Conservation (phyloP, 495 filamentous ascomycete species). For the Lepidopterella palustris region DNA sequence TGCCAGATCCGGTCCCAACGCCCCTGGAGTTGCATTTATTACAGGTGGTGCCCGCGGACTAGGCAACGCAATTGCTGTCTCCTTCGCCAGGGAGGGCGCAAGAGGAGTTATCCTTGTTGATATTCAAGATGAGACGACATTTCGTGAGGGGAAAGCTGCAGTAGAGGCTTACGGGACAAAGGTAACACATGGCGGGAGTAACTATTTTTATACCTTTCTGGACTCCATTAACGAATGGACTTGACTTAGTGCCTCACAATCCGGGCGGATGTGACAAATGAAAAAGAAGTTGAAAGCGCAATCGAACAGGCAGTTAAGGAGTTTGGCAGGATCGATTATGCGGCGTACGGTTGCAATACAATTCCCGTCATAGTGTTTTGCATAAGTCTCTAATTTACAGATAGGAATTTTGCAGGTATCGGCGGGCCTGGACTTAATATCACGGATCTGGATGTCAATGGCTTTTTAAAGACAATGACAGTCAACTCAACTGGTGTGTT, state of each 20-base stretch:
- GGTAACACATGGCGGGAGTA: not conserved
- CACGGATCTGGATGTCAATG: slow-evolving; percentile 26
- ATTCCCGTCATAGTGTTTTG: too few species aligned
- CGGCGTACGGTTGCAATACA: slow-evolving; percentile 20
- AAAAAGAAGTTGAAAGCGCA: slow-evolving; percentile 28
- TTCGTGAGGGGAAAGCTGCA: slow-evolving; percentile 24
- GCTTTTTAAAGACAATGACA: slow-evolving; percentile 31
- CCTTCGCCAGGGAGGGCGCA: slow-evolving; percentile 30
- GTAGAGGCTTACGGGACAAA: slow-evolving; percentile 20
- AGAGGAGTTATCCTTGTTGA: slow-evolving; percentile 28
- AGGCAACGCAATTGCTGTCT: slow-evolving; percentile 27
- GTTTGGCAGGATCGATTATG: slow-evolving; percentile 31
- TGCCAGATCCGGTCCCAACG: slow-evolving; percentile 21
- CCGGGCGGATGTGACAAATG: slow-evolving; percentile 35
- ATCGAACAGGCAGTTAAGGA: slow-evolving; percentile 27
- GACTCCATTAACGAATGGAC: slow-evolving; percentile 15
- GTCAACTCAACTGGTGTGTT: slow-evolving; percentile 36
- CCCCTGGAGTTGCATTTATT: slow-evolving; percentile 30
- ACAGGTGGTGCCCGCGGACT: slow-evolving; percentile 28
- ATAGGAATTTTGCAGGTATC: slow-evolving; percentile 26
- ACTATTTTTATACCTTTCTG: not conserved
- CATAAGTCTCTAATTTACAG: slow-evolving; percentile 12
- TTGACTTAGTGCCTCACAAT: slow-evolving; percentile 25
- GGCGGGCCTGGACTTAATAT: slow-evolving; percentile 18
- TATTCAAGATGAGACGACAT: slow-evolving; percentile 18